These are phyloP conservation scores for Arabidopsis arenosa DNA, from an alignment of 345 rosid species.

Conservation along the genomic window DNA sequence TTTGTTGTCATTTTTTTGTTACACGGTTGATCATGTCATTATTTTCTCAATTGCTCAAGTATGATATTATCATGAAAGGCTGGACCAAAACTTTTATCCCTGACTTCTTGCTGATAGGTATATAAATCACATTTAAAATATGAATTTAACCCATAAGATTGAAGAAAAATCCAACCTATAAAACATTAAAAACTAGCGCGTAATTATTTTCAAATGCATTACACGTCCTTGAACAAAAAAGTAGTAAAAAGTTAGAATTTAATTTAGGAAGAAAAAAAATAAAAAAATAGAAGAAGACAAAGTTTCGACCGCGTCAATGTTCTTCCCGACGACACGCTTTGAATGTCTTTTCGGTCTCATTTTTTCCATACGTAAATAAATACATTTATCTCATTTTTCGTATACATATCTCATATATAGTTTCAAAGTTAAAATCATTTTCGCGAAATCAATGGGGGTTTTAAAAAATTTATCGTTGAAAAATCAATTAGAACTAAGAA, in stretches of 20 bases:
- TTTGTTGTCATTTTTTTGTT: too few relatives aligned
- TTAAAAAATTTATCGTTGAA: background rate
- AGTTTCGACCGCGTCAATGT: slow-evolving; percentile 23
- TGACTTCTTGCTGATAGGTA: too few relatives aligned
- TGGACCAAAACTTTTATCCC: too few relatives aligned
- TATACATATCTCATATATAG: too few relatives aligned
- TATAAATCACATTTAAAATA: too few relatives aligned
- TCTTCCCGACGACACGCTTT: slow-evolving; percentile 30
- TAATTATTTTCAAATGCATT: slow-evolving; percentile 13
- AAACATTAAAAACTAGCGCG: background rate
- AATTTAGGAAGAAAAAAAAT: background rate
- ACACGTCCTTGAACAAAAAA: slow-evolving; percentile 7
- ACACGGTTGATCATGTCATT: too few relatives aligned
- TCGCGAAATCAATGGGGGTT: background rate
- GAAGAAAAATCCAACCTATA: too few relatives aligned
- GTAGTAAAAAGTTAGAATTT: background rate
- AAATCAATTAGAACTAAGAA: background rate
- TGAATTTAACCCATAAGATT: too few relatives aligned
- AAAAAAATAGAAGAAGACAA: slow-evolving; percentile 16
- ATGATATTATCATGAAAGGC: too few relatives aligned
- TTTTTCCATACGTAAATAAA: slow-evolving; percentile 1
- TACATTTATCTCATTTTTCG: background rate
- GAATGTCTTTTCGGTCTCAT: slow-evolving; percentile 12
- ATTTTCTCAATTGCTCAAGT: too few relatives aligned
- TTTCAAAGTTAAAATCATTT: background rate